Evolutionary conservation across 148 eudicot genomes (phyloP).

Genomic region (Chenopodium suecicum): DNA sequence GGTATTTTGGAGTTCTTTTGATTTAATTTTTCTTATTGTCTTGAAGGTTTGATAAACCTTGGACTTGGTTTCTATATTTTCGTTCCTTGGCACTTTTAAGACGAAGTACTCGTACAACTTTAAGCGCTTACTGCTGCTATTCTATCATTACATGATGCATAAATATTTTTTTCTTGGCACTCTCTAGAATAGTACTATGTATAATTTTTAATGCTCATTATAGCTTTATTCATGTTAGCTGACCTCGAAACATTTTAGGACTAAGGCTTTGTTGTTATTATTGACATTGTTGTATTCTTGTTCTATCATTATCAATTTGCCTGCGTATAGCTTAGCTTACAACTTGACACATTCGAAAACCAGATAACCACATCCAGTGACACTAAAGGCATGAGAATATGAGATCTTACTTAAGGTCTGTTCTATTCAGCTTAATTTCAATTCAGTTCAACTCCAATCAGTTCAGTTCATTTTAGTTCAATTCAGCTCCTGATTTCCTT

Average conservation of each 20-base stretch:
- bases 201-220: too few species aligned
- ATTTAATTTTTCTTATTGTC: not conserved
- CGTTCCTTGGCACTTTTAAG: not conserved
- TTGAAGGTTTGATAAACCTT: not conserved
- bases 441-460: too few species aligned
- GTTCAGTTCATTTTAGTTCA: too few species aligned
- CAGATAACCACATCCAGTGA: not conserved
- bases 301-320: not conserved
- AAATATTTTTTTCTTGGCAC: too few species aligned
- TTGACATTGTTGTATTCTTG: too few species aligned
- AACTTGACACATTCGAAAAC: not conserved
- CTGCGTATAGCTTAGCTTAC: not conserved
- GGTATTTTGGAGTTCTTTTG: not conserved
- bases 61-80: too few species aligned
- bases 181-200: too few species aligned
- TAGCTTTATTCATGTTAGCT: too few species aligned
- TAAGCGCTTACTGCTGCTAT: not conserved
- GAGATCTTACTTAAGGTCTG: not conserved
- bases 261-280: too few species aligned
- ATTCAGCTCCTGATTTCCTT: too few species aligned
- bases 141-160: not conserved
- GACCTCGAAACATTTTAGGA: too few species aligned
- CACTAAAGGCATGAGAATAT: slow-evolving; percentile 4
- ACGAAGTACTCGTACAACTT: not conserved
- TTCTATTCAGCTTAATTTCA: too few species aligned